A percentile compares a stretch with the other conserved stretches of the same genome.
Conservation (phyloP, 2,329 filamentous ascomycete species). For the Drechslerella coelobrocha region DNA sequence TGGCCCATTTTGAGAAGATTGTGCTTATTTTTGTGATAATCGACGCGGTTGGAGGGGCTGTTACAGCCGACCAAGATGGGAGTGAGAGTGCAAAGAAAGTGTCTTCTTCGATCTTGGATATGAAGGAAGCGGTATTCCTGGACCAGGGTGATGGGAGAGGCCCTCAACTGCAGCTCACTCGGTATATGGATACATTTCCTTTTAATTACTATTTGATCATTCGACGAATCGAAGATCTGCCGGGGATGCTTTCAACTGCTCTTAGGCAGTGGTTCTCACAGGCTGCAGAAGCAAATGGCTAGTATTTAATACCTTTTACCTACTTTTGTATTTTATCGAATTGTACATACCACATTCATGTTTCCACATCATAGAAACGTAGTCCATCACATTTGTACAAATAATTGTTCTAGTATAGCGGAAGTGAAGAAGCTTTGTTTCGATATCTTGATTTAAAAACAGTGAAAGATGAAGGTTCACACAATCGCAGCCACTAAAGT, state of each 20-base stretch:
- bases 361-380: neutral
- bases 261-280: slow-evolving; percentile 87
- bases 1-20: slow-evolving; percentile 89
- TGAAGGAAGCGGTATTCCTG: slow-evolving; percentile 85
- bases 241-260: slow-evolving; percentile 82
- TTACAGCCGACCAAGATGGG: slow-evolving; percentile 56
- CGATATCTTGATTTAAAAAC: no score
- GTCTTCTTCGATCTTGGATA: slow-evolving; percentile 72
- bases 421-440: no score
- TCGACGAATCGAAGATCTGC: slow-evolving; percentile 86
- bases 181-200: slow-evolving; percentile 93
- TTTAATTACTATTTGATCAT: slow-evolving; percentile 98
- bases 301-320: slow-evolving; percentile 1
- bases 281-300: slow-evolving; percentile 62
- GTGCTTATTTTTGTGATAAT: slow-evolving; percentile 99
- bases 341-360: neutral
- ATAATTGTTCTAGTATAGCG: no score
- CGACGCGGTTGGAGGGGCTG: slow-evolving; percentile 67
- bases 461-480: slow-evolving; percentile 7
- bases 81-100: slow-evolving; percentile 4
- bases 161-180: slow-evolving; percentile 75
- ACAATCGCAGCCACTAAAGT: slow-evolving; percentile 9
- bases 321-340: slow-evolving; percentile 11
- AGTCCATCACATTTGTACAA: no score
- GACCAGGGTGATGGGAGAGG: slow-evolving; percentile 69